Percentiles rank a stretch among this genome's conserved stretches.
These are phyloP conservation scores for Zoysia matrella DNA, from an alignment of 202 grass and related monocot species.

Conservation along the genomic window DNA sequence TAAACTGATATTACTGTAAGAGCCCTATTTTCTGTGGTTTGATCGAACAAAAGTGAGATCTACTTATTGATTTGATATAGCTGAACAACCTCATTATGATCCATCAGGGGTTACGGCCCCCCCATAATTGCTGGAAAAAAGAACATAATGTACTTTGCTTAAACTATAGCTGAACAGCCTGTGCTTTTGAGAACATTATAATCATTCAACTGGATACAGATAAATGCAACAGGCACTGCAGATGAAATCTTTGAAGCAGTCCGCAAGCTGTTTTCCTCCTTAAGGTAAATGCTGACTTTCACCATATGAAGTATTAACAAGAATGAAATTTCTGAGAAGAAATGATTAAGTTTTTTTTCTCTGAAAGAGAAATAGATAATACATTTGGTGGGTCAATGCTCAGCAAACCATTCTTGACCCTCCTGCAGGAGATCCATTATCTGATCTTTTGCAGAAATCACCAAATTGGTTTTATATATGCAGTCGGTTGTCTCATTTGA, in stretches of 20 bases:
- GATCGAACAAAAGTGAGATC: not conserved
- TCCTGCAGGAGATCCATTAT: not conserved
- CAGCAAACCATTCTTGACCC: not conserved
- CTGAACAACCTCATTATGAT: not conserved
- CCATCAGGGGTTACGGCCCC: not conserved
- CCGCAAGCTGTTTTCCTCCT: conserved; percentile 54
- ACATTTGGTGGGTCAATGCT: not conserved
- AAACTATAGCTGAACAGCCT: conserved; percentile 7
- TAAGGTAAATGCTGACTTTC: conserved; percentile 54
- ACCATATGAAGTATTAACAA: not conserved
- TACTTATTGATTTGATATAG: conserved; percentile 14
- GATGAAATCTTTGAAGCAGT: conserved; percentile 84
- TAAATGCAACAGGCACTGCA: conserved; percentile 70
- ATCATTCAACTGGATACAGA: conserved; percentile 55
- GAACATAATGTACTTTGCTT: not conserved
- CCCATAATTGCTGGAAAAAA: conserved; percentile 10
- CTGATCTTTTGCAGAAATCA: not conserved
- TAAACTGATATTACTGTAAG: not conserved
- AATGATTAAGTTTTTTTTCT: not conserved
- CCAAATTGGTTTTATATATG: conserved; percentile 3
- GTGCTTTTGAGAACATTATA: conserved; percentile 17
- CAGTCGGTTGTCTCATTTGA: not conserved
- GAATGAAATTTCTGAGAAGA: not conserved
- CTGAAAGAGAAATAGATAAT: not conserved
- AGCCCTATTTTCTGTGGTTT: conserved; percentile 1